Evolutionary conservation across 768 basidiomycete genomes (phyloP), one percentile per base, ranked within the genome.

Genomic region (Boletus rubropictus): DNA sequence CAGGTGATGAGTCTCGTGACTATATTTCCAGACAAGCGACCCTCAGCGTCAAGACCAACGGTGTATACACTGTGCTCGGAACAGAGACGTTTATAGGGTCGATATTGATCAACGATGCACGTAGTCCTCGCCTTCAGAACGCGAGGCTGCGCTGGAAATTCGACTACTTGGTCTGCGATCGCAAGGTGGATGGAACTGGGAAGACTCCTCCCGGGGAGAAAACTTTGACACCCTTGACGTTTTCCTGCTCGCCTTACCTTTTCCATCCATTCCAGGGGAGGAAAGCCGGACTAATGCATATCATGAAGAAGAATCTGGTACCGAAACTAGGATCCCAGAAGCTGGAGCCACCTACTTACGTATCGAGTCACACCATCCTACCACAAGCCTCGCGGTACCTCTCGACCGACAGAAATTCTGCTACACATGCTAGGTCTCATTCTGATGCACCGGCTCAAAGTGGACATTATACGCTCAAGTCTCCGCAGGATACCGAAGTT

Each of bases 21-120:
- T 86, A 85, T 59, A 73, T 87, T 39, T 82, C 86, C 4, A 78
- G 83, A 27, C 85, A 89, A 54, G 90, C 87, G 7, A 76, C 76
- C 27, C 73, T 93, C 37, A 69, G 69, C 38, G 68, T 89, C 50
- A 88, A 82, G 62, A 59, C 72, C 3, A 86, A 83, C 44, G 89
- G 89, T 0, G 80, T 89, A 7, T 92, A 89, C 63, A 76, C 76
- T 11, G 81, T 91, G 11, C 74, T 74, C 24, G 89, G 89, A 8
- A 71, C 68, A 25, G 90, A 92, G 61, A 66, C 71, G 12, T 58
- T 66, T 15, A 14, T 46, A 21, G 38, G 53, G 32, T 36, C 56
- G 32, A 53, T 56, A 10, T 50, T 49, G 9, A 57, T 58, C 32
- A 32, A 49, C 29, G 57, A 63, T 24, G 42, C 38, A 7, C 50